Base-by-base conservation (phyloP, 768 basidiomycete species). In the Leccinum barrowsii region DNA sequence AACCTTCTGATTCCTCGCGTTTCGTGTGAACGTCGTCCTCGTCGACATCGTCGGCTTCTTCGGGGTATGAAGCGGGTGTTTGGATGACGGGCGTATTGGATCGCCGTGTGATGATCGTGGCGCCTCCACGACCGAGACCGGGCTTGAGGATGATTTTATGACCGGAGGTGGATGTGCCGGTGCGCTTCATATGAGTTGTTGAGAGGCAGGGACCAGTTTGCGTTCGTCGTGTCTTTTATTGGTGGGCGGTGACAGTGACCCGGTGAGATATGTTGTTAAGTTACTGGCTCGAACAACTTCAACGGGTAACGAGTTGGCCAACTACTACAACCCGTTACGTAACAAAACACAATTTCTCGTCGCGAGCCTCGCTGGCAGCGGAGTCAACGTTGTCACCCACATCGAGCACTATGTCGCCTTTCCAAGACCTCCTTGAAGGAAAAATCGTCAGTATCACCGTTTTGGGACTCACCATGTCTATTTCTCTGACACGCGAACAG, bases 121-220 rank as follows among this genome's bases (percentile, higher is more conserved):
- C 66, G 2, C 64, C 60, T 7, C 69, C 70, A 46, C 67, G 71
- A 17, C 67, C 68, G 11, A 70, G 60, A 32, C 74, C 75, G 2
- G 77, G 76, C 50, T 74, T 78, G 58, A 77, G 75, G 10, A 77
- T 78, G 46, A 78, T 78, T 69, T 76, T 78, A 24, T 65, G 73
- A 13, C 55, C 61, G 17, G 65, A 59, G 4, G 65, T 68, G 35
- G 65, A 67, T 11, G 60, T 58, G 40, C 60, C 53, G 22, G 21
- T 10, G 34, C 70, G 70, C 30, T 66, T 71, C 70, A 71, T 70
- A 2, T 50, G 52, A 49, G 48, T 26, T 44, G 2, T 44, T 13
- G 17, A 8, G n/a, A 10, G 30, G 49, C 6, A 21, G 15, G 28
- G 22, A 34, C 10, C 7, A 10, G 5, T 35, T 17, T 8, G 61